phyloP scores from a whole-genome alignment of 2,329 filamentous ascomycete species.

The Calonectria naviculata region DNA sequence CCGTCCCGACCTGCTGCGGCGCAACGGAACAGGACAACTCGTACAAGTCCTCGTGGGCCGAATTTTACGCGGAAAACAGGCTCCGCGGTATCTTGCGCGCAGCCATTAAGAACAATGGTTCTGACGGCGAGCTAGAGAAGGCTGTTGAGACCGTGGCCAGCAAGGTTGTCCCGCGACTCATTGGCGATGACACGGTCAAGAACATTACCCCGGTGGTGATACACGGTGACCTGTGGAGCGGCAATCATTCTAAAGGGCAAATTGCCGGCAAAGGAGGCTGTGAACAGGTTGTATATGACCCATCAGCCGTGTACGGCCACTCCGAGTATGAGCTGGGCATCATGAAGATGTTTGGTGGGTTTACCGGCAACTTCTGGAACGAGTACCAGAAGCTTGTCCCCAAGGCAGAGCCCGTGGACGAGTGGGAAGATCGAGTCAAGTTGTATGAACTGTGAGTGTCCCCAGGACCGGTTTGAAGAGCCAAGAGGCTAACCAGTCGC shows the following conservation, averaged over 20 bases:
- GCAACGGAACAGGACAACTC: conserved; percentile 84
- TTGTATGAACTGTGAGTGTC: conserved; percentile 83
- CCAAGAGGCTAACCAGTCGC: neutral
- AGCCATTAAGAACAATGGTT: conserved; percentile 70
- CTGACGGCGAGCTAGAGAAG: conserved; percentile 68
- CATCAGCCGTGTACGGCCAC: conserved; percentile 85
- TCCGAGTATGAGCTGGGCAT: conserved; percentile 92
- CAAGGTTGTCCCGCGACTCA: conserved; percentile 78
- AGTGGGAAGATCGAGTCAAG: conserved; percentile 85
- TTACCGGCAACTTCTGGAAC: conserved; percentile 75
- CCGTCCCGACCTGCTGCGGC: conserved; percentile 86
- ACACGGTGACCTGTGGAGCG: conserved; percentile 95
- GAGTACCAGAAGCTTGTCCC: conserved; percentile 83
- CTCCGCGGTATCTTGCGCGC: conserved; percentile 72
- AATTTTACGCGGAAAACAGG: conserved; percentile 85
- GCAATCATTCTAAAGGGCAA: conserved; percentile 78
- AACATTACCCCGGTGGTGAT: conserved; percentile 81
- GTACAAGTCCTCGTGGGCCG: conserved; percentile 80
- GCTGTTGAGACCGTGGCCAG: conserved; percentile 73
- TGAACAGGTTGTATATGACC: conserved; percentile 86
- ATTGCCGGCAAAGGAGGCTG: conserved; percentile 66
- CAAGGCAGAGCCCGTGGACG: conserved; percentile 81
- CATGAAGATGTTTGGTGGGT: conserved; percentile 97
- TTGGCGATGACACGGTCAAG: conserved; percentile 74
- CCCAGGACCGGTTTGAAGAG: neutral